phyloP scores from a whole-genome alignment of 768 basidiomycete species.

The Mycena alexandri region DNA sequence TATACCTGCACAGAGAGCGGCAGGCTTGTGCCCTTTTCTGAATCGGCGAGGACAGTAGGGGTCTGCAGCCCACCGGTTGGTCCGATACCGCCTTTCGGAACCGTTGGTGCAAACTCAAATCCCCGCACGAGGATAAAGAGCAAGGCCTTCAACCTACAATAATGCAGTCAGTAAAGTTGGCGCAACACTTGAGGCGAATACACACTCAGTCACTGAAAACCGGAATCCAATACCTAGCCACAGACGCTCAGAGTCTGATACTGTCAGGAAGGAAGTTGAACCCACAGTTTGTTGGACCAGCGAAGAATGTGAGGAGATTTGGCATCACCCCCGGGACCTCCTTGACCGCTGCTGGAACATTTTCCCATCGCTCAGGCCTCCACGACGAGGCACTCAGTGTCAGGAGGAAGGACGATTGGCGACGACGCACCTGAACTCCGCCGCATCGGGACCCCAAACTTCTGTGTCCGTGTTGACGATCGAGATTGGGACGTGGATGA shows the following conservation, averaged over 20 bases:
- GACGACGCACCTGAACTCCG: conserved; percentile 61
- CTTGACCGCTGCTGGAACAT: conserved; percentile 56
- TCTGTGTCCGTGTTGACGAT: conserved; percentile 62
- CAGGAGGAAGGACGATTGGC: background rate
- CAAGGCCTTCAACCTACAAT: conserved; percentile 40
- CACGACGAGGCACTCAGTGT: background rate
- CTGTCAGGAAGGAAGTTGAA: background rate
- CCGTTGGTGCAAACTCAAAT: conserved; percentile 40
- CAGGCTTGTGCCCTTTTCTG: background rate
- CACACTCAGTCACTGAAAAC: conserved; percentile 14
- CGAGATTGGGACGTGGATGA: conserved; percentile 62
- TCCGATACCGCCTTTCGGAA: conserved; percentile 37
- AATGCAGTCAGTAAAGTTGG: background rate
- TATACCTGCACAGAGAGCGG: conserved; percentile 37
- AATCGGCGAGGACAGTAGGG: background rate
- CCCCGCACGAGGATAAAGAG: conserved; percentile 41
- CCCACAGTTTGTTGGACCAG: conserved; percentile 51
- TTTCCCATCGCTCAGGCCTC: conserved; percentile 73
- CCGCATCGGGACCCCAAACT: conserved; percentile 75
- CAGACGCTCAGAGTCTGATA: background rate
- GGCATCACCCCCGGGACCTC: conserved; percentile 72
- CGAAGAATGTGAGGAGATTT: conserved; percentile 71
- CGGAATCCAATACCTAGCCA: conserved; percentile 64
- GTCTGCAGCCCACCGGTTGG: conserved; percentile 30
- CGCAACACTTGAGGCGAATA: background rate